Percentiles rank a stretch among this genome's conserved stretches.
phyloP scores from a whole-genome alignment of 2,329 filamentous ascomycete genomes.

The Aspergillus sp. region DNA sequence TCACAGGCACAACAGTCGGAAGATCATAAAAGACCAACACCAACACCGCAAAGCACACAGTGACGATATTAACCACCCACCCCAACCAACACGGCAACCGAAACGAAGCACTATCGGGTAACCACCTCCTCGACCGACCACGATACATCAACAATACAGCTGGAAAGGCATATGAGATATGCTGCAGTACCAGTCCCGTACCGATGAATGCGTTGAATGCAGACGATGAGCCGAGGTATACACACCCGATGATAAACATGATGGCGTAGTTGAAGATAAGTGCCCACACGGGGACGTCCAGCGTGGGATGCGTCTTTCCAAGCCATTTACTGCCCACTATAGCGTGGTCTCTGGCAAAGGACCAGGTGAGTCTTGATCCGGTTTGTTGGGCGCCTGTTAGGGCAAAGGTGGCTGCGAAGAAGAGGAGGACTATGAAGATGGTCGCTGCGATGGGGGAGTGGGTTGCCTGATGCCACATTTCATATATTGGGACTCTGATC shows the following conservation, averaged over 20 bases:
- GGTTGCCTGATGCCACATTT: slow-evolving; percentile 9
- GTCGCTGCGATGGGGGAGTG: slow-evolving; percentile 1
- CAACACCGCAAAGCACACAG: slow-evolving; percentile 19
- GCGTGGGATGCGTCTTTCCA: slow-evolving; percentile 1
- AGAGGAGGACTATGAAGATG: slow-evolving; percentile 2
- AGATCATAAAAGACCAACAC: slow-evolving; percentile 28
- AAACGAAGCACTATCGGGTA: slow-evolving; percentile 12
- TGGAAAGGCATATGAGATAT: slow-evolving; percentile 14
- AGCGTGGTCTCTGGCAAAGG: slow-evolving; percentile 16
- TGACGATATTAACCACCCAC: slow-evolving; percentile 20
- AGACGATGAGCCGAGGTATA: slow-evolving; percentile 7
- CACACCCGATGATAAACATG: slow-evolving; percentile 10
- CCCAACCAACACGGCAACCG: slow-evolving; percentile 15
- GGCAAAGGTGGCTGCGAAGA: slow-evolving; percentile 4
- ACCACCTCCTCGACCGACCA: slow-evolving; percentile 14
- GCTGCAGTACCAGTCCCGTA: slow-evolving; percentile 5
- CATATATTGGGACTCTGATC: slow-evolving; percentile 7
- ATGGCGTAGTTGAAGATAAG: slow-evolving; percentile 12
- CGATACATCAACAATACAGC: slow-evolving; percentile 21
- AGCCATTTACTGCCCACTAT: slow-evolving; percentile 5
- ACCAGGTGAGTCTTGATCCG: slow-evolving; percentile 24
- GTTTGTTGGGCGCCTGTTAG: slow-evolving; percentile 22
- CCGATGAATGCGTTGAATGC: slow-evolving; percentile 10
- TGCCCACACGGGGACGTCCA: slow-evolving; percentile 17
- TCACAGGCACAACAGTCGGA: slow-evolving; percentile 20